A percentile compares a stretch with the other conserved stretches of the same genome.
Conservation (phyloP, 192 early-diverging fungal species). For the Martensiomyces pterosporus region DNA sequence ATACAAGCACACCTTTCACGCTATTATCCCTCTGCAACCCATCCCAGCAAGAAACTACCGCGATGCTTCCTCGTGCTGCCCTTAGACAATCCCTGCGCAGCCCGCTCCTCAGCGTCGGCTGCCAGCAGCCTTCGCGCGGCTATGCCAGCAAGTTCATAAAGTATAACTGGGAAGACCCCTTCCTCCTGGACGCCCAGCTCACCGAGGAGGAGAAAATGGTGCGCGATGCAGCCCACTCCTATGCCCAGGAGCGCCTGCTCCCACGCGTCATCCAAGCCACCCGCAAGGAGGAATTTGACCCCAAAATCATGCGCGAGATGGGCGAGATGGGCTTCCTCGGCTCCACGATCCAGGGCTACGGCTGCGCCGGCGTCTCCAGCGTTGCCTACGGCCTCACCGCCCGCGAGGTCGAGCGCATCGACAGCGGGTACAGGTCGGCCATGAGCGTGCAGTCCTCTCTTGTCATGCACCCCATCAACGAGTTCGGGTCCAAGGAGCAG, state of each 20-base stretch:
- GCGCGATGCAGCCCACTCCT: constrained; percentile 78
- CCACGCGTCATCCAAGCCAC: constrained; percentile 82
- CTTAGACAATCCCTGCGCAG: no score
- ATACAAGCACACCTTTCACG: no score
- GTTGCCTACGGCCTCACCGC: constrained; percentile 96
- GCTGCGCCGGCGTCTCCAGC: constrained; percentile 94
- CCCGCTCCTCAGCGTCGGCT: no score
- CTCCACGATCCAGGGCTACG: constrained; percentile 92
- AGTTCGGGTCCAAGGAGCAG: constrained; percentile 85
- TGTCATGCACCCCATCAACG: constrained; percentile 98
- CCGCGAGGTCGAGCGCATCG: constrained; percentile 94
- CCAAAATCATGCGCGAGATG: constrained; percentile 90
- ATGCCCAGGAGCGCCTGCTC: constrained; percentile 85
- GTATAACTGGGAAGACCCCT: constrained; percentile 82
- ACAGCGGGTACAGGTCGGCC: constrained; percentile 94
- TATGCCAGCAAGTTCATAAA: constrained; percentile 56
- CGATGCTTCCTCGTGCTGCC: no score
- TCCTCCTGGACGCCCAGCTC: constrained; percentile 76
- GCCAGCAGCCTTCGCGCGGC: no score
- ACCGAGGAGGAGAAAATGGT: constrained; percentile 88
- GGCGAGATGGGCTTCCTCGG: constrained; percentile 90
- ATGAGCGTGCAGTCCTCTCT: constrained; percentile 99
- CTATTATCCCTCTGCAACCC: no score
- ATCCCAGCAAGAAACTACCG: no score
- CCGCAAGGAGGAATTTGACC: constrained; percentile 84